Conservation (phyloP, 495 filamentous ascomycete species). For the Aspergillus diversus region DNA sequence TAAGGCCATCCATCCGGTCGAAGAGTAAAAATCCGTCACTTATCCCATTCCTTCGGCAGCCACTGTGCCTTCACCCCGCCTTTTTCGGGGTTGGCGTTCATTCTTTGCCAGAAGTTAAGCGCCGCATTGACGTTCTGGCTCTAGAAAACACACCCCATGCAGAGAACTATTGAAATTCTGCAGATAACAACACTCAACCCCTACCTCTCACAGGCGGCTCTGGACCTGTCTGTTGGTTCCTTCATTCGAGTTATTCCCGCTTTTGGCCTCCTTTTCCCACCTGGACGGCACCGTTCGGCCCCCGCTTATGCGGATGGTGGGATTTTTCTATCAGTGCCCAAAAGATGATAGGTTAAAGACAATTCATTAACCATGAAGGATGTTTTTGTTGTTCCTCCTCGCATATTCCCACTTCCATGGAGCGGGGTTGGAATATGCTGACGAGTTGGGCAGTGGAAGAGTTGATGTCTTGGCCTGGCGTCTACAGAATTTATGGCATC, state of each 20-base stretch:
- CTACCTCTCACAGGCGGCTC: conserved; percentile 1
- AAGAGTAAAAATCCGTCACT: background rate
- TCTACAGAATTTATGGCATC: no score
- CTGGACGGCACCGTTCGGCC: no score
- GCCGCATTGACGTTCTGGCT: background rate
- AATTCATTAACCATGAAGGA: no score
- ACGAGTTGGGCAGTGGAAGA: no score
- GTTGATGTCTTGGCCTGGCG: no score
- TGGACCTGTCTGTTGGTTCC: background rate
- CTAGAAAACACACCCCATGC: conserved; percentile 5
- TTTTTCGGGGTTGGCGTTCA: conserved; percentile 6
- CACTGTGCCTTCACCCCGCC: conserved; percentile 1
- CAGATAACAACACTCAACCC: conserved; percentile 7
- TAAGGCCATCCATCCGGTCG: background rate
- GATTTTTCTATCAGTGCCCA: no score
- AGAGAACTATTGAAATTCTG: conserved; percentile 20
- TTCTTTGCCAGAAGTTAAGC: conserved; percentile 9
- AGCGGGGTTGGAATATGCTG: no score
- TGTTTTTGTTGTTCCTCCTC: no score
- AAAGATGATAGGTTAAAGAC: no score
- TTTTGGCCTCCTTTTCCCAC: no score
- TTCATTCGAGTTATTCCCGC: background rate
- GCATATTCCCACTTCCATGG: no score
- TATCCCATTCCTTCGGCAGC: background rate
- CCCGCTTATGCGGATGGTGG: no score